A percentile compares a stretch with the other conserved stretches of the same genome.
phyloP scores from a whole-genome alignment of 2,329 filamentous ascomycete species.

The Penicillium nordicum region DNA sequence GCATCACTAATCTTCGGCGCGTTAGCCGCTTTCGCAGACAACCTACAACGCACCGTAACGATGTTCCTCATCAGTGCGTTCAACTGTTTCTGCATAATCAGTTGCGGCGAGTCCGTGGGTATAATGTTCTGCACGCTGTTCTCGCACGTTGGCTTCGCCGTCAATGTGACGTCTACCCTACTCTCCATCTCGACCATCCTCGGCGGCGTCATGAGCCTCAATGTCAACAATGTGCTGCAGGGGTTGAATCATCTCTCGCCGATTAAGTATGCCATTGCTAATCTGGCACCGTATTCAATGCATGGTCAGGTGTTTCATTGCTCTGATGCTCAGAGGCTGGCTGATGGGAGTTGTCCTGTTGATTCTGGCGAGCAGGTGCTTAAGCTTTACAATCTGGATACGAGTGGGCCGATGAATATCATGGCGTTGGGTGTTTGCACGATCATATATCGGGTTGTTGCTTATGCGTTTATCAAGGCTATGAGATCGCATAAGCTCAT shows the following conservation, averaged over 20 bases:
- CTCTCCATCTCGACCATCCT: slow-evolving; percentile 69
- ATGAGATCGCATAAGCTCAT: slow-evolving; percentile 23
- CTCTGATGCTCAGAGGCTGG: slow-evolving; percentile 56
- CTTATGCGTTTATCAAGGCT: slow-evolving; percentile 35
- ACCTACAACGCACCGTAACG: slow-evolving; percentile 58
- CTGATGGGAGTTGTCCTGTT: slow-evolving; percentile 61
- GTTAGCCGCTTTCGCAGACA: slow-evolving; percentile 61
- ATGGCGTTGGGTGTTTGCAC: slow-evolving; percentile 61
- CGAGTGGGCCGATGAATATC: slow-evolving; percentile 59
- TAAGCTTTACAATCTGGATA: slow-evolving; percentile 63
- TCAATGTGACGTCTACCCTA: slow-evolving; percentile 68
- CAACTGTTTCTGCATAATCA: slow-evolving; percentile 69
- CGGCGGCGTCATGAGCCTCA: slow-evolving; percentile 66
- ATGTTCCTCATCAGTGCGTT: slow-evolving; percentile 68
- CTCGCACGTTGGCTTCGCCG: slow-evolving; percentile 69
- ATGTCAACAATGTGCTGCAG: slow-evolving; percentile 64
- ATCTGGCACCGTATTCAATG: slow-evolving; percentile 64
- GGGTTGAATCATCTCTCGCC: slow-evolving; percentile 70
- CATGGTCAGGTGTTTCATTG: slow-evolving; percentile 62
- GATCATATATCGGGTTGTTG: slow-evolving; percentile 62
- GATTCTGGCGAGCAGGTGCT: slow-evolving; percentile 65
- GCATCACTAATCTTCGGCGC: slow-evolving; percentile 64
- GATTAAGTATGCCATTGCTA: slow-evolving; percentile 65
- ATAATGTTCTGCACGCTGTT: slow-evolving; percentile 80
- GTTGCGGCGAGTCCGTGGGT: slow-evolving; percentile 70